Percentiles rank a stretch among this genome's conserved stretches.
Conservation (phyloP, 768 basidiomycete genomes). For the Lepiota subincarnata region DNA sequence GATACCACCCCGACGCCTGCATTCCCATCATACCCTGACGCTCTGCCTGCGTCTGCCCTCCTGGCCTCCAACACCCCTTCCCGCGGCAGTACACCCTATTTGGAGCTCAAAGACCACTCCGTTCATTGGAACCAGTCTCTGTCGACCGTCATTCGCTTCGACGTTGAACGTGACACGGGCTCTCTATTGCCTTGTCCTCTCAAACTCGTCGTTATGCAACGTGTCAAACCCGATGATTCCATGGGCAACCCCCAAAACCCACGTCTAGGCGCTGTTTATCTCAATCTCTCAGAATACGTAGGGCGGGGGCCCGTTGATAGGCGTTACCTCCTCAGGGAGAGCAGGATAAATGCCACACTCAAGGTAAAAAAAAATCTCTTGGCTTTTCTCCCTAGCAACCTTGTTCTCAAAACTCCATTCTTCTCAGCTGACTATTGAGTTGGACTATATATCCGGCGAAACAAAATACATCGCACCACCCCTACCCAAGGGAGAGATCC, state of each 20-base stretch:
- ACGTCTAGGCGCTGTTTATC: slow-evolving; percentile 57
- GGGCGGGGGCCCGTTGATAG: slow-evolving; percentile 55
- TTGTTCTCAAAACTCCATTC: not conserved
- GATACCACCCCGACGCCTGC: not conserved
- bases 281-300: slow-evolving; percentile 77
- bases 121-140: slow-evolving; percentile 60
- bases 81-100: slow-evolving; percentile 59
- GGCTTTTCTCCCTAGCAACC: not conserved
- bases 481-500: slow-evolving; percentile 67
- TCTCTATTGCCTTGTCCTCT: slow-evolving; percentile 57
- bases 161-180: slow-evolving; percentile 48
- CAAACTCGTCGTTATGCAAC: slow-evolving; percentile 63
- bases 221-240: slow-evolving; percentile 54
- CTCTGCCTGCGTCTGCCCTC: not conserved
- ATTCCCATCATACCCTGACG: not conserved
- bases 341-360: slow-evolving; percentile 76
- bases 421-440: slow-evolving; percentile 53
- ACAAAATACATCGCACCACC: slow-evolving; percentile 58
- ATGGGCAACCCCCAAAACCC: slow-evolving; percentile 50
- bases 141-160: slow-evolving; percentile 52
- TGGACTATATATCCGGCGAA: slow-evolving; percentile 51
- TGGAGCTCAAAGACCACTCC: slow-evolving; percentile 59
- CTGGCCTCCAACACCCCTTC: slow-evolving; percentile 28
- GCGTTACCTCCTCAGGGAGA: slow-evolving; percentile 63
- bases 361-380: too few species aligned